Conservation (phyloP, 805 yeast species). For the Wickerhamiella galacta region DNA sequence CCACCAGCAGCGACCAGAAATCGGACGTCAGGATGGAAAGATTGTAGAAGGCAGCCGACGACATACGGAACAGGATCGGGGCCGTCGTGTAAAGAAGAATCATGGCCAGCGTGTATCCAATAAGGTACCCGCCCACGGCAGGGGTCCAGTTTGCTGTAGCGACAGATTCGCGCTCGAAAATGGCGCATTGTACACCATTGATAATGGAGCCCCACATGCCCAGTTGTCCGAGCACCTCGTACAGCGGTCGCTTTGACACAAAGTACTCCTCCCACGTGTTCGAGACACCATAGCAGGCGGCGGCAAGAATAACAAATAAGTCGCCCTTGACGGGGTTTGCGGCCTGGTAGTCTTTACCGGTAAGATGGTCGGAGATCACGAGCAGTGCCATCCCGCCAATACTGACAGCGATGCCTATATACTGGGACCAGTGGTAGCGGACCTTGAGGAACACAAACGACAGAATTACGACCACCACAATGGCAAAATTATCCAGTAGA, state of each 20-base stretch:
- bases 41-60: slow-evolving; percentile 32
- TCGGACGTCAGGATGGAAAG: slow-evolving; percentile 28
- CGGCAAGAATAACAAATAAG: slow-evolving; percentile 28
- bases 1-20: slow-evolving; percentile 30
- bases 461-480: slow-evolving; percentile 28
- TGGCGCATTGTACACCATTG: slow-evolving; percentile 29
- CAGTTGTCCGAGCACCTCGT: slow-evolving; percentile 29
- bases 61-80: slow-evolving; percentile 29
- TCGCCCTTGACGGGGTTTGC: slow-evolving; percentile 28
- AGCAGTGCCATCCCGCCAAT: slow-evolving; percentile 29
- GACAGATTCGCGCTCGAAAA: slow-evolving; percentile 26
- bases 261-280: slow-evolving; percentile 29
- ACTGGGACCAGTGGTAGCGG: slow-evolving; percentile 30
- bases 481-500: slow-evolving; percentile 29
- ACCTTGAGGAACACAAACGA: slow-evolving; percentile 28
- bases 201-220: slow-evolving; percentile 28
- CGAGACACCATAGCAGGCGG: slow-evolving; percentile 30
- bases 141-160: slow-evolving; percentile 25
- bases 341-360: slow-evolving; percentile 28
- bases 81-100: slow-evolving; percentile 26
- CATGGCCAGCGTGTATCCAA: slow-evolving; percentile 27
- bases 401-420: slow-evolving; percentile 25
- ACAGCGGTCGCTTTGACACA: slow-evolving; percentile 29
- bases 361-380: slow-evolving; percentile 25
- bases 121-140: slow-evolving; percentile 27